phyloP scores from a whole-genome alignment of 1,284 basidiomycete species.

The Cutaneotrichosporon spelunceum region DNA sequence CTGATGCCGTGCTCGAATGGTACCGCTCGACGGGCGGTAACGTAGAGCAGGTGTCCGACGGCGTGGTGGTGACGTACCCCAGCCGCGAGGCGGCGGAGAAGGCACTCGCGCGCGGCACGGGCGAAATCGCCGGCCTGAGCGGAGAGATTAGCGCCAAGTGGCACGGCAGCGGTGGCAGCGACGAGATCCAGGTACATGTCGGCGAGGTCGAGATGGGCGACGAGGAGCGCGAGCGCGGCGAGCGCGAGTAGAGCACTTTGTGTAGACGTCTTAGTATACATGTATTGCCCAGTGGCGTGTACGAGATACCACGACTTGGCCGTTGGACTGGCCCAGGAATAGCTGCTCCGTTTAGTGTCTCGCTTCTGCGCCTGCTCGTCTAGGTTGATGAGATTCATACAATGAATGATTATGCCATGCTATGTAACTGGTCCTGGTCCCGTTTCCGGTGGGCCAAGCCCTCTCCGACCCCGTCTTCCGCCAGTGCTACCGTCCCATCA shows the following conservation, averaged over 20 bases:
- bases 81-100: constrained; percentile 47
- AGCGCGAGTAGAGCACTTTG: constrained; percentile 13
- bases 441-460: neutral
- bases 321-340: no score
- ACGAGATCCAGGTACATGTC: constrained; percentile 2
- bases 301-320: neutral
- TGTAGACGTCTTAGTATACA: neutral
- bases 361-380: neutral
- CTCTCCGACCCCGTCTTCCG: neutral
- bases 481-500: constrained; percentile 39
- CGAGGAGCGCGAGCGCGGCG: constrained; percentile 18
- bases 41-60: constrained; percentile 22
- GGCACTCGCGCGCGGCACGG: constrained; percentile 42
- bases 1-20: constrained; percentile 67
- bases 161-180: constrained; percentile 23
- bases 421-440: neutral
- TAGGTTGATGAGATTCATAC: neutral
- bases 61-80: constrained; percentile 42
- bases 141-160: constrained; percentile 33
- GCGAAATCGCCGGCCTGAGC: constrained; percentile 31
- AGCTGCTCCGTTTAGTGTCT: neutral
- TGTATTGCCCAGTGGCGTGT: constrained; percentile 3
- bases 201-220: constrained; percentile 20
- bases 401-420: constrained; percentile 3
- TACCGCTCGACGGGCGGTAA: constrained; percentile 63